Evolutionary conservation across 2,329 filamentous ascomycete genomes (phyloP), one percentile per base, ranked within the genome.

Genomic region (Sporothrix curviconia): DNA sequence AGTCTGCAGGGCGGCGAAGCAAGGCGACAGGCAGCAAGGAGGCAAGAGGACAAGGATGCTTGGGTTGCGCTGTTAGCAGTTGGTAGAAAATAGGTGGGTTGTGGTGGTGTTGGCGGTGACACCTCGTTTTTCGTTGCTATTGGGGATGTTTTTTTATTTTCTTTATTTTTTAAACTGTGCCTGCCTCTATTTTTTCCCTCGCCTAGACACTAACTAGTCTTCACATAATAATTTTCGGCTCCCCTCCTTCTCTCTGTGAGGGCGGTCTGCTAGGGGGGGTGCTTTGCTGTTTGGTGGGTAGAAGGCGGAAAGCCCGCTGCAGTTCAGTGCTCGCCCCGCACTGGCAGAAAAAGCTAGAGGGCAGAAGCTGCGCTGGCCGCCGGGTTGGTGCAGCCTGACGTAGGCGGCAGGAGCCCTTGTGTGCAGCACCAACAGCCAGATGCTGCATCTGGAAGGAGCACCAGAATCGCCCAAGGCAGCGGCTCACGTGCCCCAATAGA

Each of bases 371-470:
- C n/a, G n/a, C n/a, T n/a, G n/a, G 28, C 25, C 28, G 52, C 32
- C 32, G 40, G 39, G 39, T 46, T 46, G 44, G 52, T 51, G 30
- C 55, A 58, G 56, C 56, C 56, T 58, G 56, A 58, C 56, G 56
- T 58, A 58, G 50, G 40, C 28, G 32, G 46, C 47, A 50, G 32
- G 32, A 12, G 47, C 32, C 32, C 47, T 36, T 9, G 24, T 37
- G 32, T 32, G n/a, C n/a, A n/a, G n/a, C n/a, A n/a, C n/a, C n/a
- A n/a, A 19, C 32, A 14, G 12, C 25, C 32, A 22, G 17, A 14
- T 19, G 12, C 47, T 36, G 17, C 14, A 34, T 22, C 43, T 50
- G 42, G 24, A n/a, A 17, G 40, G 12, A 14, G 28, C 28, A 36
- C 17, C 46, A 25, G 15, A 12, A 11, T n/a, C 19, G 47, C 7